Conservation (phyloP, 2,329 filamentous ascomycete species). For the Knufia petricola region DNA sequence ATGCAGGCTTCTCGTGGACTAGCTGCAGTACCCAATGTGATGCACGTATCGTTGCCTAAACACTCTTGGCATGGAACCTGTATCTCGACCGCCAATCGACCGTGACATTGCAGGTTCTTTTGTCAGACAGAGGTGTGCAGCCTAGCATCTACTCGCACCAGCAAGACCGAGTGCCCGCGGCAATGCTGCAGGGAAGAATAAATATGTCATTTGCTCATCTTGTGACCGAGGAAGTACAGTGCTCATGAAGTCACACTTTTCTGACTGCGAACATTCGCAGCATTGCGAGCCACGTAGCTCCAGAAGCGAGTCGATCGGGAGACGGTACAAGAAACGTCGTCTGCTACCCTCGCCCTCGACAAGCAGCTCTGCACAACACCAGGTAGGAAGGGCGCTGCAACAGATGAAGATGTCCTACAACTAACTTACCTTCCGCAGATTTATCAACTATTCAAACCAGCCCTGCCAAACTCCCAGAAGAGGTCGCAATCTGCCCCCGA, state of each 20-base stretch:
- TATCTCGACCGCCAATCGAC: no score
- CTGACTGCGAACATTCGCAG: constrained; percentile 1
- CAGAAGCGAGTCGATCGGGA: constrained; percentile 2
- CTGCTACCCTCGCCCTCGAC: constrained; percentile 2
- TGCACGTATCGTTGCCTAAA: no score
- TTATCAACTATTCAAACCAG: neutral
- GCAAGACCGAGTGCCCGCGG: no score
- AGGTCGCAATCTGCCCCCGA: constrained; percentile 1
- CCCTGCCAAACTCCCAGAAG: constrained; percentile 8
- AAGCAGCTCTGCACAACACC: constrained; percentile 6
- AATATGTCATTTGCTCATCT: no score
- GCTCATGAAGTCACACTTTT: neutral
- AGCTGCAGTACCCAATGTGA: no score
- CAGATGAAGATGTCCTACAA: neutral
- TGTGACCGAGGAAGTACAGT: neutral
- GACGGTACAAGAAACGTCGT: neutral
- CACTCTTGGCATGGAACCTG: no score
- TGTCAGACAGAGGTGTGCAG: no score
- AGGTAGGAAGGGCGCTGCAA: neutral
- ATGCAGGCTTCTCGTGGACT: no score
- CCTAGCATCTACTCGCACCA: no score
- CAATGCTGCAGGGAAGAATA: no score
- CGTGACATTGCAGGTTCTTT: no score
- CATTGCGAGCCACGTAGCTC: neutral
- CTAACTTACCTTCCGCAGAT: neutral